Evolutionary conservation across 1,284 basidiomycete genomes (phyloP), one percentile per base, ranked within the genome.

Genomic region (Sphaerobolus stellatus): DNA sequence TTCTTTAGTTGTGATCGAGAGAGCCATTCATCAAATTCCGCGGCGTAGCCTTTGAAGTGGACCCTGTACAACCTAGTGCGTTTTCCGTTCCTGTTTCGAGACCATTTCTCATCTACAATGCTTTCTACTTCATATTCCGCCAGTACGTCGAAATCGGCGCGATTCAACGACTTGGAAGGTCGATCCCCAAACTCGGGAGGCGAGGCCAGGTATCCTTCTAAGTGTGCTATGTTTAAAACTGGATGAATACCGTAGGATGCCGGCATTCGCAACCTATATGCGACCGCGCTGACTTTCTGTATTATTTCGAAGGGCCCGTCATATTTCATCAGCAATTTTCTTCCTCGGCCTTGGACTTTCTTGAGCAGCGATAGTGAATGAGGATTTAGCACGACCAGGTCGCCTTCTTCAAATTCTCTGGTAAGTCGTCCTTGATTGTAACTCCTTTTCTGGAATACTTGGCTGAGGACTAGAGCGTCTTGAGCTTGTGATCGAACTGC

Each of bases 221-320:
- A 29, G n/a, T 28, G 41, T 18, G 11, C 28, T 5, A 43, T 43
- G 28, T 43, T 43, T 3, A 43, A 14, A 4, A 43, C 41, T 4
- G 41, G 41, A 9, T 43, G 41, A 20, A 43, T 43, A 6, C 41
- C 41, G 28, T 43, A 43, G 3, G 41, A 43, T 2, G 41, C 41
- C 4, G 41, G 41, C 41, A 43, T 14, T 43, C 41, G 11, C 4
- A 43, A 18, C 13, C 41, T 13, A 22, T 43, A 43, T 4, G 14
- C 41, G 14, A 43, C 41, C 14, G 13, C 28, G 41, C 41, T 43
- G 3, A 43, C 28, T 27, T 43, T 43, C 20, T 43, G 13, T 3
- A 22, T 43, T 6, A 48, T 48, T 29, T 48, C 45, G n/a, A 48
- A 48, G 13, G 45, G 45, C 4, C 45, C 45, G 14, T 48, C 20